A percentile compares a stretch with the other conserved stretches of the same genome.
Conservation (phyloP, 352 stramenopile genomes). For the Phytophthora pini region DNA sequence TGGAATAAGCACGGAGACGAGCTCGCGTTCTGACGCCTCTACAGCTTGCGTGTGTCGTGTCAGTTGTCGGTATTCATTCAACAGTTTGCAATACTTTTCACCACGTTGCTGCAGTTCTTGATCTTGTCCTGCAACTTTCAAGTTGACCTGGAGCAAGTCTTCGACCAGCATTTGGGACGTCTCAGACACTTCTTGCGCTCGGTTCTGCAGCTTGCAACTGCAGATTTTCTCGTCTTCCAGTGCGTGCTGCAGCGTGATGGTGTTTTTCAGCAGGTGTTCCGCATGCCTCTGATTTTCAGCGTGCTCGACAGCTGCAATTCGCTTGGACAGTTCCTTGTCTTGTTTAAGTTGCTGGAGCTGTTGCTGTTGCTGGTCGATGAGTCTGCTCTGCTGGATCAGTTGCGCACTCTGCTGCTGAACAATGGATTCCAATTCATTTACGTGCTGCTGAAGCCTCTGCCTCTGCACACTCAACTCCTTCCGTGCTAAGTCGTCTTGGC, state of each 20-base stretch:
- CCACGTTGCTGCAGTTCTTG: slow-evolving; percentile 16
- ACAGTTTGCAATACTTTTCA: slow-evolving; percentile 33
- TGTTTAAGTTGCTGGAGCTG: slow-evolving; percentile 33
- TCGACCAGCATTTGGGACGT: slow-evolving; percentile 22
- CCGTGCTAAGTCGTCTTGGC: slow-evolving; percentile 10
- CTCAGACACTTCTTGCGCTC: slow-evolving; percentile 18
- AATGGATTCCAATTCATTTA: slow-evolving; percentile 4
- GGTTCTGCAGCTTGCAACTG: slow-evolving; percentile 2
- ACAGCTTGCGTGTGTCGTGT: slow-evolving; percentile 30
- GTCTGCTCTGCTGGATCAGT: slow-evolving; percentile 26
- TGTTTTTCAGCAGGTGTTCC: slow-evolving; percentile 41
- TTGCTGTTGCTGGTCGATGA: slow-evolving; percentile 38
- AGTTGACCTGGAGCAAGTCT: slow-evolving; percentile 25
- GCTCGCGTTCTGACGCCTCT: slow-evolving; percentile 41
- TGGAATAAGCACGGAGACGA: slow-evolving; percentile 35
- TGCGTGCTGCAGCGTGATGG: slow-evolving; percentile 33
- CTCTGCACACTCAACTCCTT: slow-evolving; percentile 10
- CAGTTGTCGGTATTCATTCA: slow-evolving; percentile 20
- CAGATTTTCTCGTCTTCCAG: slow-evolving; percentile 6
- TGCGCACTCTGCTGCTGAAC: slow-evolving; percentile 18
- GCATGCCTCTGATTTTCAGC: slow-evolving; percentile 36
- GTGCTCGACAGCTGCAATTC: slow-evolving; percentile 13
- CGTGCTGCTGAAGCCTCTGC: slow-evolving; percentile 7
- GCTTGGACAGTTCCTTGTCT: neutral
- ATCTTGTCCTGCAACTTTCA: slow-evolving; percentile 2